Percentiles rank a stretch among this genome's conserved stretches.
These are phyloP conservation scores for Citrus maxima DNA, from an alignment of 345 rosid species.

Conservation along the genomic window DNA sequence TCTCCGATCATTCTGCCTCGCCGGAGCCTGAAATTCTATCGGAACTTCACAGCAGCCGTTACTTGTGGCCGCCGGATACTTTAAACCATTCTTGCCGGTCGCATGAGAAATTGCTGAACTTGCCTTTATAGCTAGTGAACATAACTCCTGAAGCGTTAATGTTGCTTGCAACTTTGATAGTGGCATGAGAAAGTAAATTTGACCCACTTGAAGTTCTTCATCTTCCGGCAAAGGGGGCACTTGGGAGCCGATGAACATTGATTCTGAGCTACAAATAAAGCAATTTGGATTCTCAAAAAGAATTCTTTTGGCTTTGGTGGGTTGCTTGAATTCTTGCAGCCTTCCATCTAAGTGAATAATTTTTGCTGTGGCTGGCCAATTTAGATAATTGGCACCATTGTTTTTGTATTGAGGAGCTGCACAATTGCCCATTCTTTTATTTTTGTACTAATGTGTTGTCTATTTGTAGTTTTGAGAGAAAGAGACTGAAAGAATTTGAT, in stretches of 20 bases:
- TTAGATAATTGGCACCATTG: not conserved
- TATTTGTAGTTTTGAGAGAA: not conserved
- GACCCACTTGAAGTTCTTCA: slow-evolving; percentile 42
- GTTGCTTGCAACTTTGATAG: slow-evolving; percentile 23
- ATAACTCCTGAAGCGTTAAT: slow-evolving; percentile 36
- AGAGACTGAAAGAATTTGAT: not conserved
- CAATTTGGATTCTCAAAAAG: slow-evolving; percentile 30
- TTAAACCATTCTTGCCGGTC: not conserved
- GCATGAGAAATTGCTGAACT: slow-evolving; percentile 20
- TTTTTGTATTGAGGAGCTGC: slow-evolving; percentile 23
- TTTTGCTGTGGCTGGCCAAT: slow-evolving; percentile 24
- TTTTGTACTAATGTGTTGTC: not conserved
- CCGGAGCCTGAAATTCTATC: slow-evolving; percentile 1
- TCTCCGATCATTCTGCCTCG: not conserved
- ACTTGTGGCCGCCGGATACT: not conserved
- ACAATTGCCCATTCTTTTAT: slow-evolving; percentile 35
- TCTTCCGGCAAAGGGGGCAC: slow-evolving; percentile 22
- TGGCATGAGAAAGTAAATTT: slow-evolving; percentile 49
- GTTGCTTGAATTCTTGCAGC: slow-evolving; percentile 33
- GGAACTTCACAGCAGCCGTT: slow-evolving; percentile 7
- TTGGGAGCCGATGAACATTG: slow-evolving; percentile 30
- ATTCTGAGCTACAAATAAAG: slow-evolving; percentile 46
- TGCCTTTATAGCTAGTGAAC: slow-evolving; percentile 46
- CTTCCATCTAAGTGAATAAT: slow-evolving; percentile 37
- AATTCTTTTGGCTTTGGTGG: slow-evolving; percentile 26